Base-by-base conservation (phyloP, 2,329 filamentous ascomycete genomes). In the Piedraia hortae region DNA sequence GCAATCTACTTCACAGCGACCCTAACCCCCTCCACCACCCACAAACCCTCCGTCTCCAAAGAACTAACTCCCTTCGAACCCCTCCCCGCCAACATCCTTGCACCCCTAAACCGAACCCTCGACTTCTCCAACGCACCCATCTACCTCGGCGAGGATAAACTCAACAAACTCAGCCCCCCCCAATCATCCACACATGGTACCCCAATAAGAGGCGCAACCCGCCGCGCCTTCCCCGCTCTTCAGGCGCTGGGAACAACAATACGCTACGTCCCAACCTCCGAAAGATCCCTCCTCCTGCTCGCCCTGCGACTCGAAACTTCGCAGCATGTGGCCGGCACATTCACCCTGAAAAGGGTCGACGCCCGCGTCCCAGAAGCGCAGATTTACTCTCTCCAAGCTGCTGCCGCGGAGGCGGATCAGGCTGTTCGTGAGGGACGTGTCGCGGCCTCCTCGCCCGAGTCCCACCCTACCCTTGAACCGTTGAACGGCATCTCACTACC, bases 31-130 rank as follows among this genome's bases (percentile, higher is more conserved):
- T 20, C 23, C 15, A 14, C 17, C 14, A 10, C 21, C 19, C 13
- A 12, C 10, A 20, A 48, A 51, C 12, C 50, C 45, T 35, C 46
- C 26, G 42, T 62, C 55, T 29, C 44, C 73, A 28, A 10, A 10
- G 16, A 17, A 36, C 53, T 82, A 14, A 59, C 61, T 16, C 74
- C 67, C 36, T 61, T 64, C 26, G 46, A 66, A 12, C 65, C 73
- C 0, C 58, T 66, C 4, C 66, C 70, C 2, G 52, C 74, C 29
- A 85, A 82, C 40, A 51, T 82, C n/a, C 58, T 85, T 8, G 67
- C 73, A 37, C 59, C 73, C 3, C 72, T 82, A 28, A 54, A 57
- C 23, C 53, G 52, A 28, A 72, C 78, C 36, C 59, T 64, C 11
- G 27, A 27, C 2, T 28, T 35, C 11, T 16, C 19, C 8, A 21